Evolutionary conservation across 2,329 filamentous ascomycete species (phyloP).

Genomic region (Hypoxylon sp.): DNA sequence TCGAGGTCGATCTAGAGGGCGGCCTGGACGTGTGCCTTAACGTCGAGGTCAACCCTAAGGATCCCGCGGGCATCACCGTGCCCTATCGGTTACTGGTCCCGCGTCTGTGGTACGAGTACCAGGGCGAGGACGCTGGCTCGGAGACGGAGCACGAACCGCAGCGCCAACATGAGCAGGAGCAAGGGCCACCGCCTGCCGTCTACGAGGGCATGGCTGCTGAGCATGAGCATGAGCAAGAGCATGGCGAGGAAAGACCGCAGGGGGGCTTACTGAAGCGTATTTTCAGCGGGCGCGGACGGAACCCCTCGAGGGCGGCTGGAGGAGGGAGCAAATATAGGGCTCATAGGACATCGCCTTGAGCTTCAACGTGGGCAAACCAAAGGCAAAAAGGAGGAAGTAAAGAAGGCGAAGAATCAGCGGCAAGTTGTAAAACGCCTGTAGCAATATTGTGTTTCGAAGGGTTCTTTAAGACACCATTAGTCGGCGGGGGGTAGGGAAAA

Average conservation of each 20-base stretch:
- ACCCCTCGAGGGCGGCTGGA: not conserved
- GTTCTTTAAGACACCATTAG: slow-evolving; percentile 11
- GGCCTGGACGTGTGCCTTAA: slow-evolving; percentile 91
- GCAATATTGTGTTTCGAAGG: slow-evolving; percentile 3
- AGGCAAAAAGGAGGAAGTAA: not conserved
- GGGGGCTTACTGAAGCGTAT: slow-evolving; percentile 40
- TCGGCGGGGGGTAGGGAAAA: slow-evolving; percentile 21
- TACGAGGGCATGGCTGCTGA: slow-evolving; percentile 13
- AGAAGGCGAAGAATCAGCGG: not conserved
- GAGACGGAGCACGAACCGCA: slow-evolving; percentile 11
- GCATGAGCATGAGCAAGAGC: slow-evolving; percentile 6
- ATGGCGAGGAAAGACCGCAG: slow-evolving; percentile 4
- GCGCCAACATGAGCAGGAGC: slow-evolving; percentile 9
- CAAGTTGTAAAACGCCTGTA: slow-evolving; percentile 25
- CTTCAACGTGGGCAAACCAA: not conserved
- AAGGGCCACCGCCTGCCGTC: not conserved
- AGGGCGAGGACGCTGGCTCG: slow-evolving; percentile 53
- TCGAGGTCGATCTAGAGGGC: slow-evolving; percentile 80
- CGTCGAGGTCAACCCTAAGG: slow-evolving; percentile 86
- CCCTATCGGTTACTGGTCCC: slow-evolving; percentile 91
- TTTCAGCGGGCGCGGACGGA: slow-evolving; percentile 44
- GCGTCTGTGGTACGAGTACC: slow-evolving; percentile 73
- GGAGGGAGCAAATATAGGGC: slow-evolving; percentile 31
- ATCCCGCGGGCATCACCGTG: slow-evolving; percentile 88
- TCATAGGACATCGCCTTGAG: slow-evolving; percentile 29